Evolutionary conservation across 2,329 filamentous ascomycete genomes (phyloP).

Genomic region (Didymellaceae sp.): DNA sequence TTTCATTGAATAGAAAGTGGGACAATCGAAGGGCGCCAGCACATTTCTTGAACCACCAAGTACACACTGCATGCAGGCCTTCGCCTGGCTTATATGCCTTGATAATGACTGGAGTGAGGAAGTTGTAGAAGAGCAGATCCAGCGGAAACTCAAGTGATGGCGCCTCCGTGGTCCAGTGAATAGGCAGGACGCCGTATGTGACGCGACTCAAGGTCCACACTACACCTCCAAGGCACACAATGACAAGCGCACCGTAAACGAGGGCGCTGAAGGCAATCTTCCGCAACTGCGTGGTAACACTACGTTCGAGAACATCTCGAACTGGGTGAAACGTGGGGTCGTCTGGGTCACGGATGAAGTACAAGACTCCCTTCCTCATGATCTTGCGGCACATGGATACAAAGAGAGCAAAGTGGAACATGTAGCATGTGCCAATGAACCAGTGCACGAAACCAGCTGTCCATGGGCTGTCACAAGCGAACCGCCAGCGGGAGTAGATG

Average conservation of each 20-base stretch:
- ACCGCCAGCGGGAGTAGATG: conserved; percentile 76
- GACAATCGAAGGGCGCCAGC: conserved; percentile 81
- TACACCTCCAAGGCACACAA: conserved; percentile 91
- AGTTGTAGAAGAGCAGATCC: conserved; percentile 95
- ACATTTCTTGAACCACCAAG: conserved; percentile 94
- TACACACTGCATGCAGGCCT: conserved; percentile 82
- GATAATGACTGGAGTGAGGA: conserved; percentile 87
- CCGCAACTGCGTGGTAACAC: conserved; percentile 86
- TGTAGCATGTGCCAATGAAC: conserved; percentile 98
- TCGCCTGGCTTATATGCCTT: conserved; percentile 85
- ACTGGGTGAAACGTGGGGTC: conserved; percentile 98
- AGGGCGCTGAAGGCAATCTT: conserved; percentile 97
- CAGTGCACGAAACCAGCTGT: conserved; percentile 97
- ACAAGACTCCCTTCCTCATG: conserved; percentile 91
- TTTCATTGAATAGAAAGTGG: conserved; percentile 90
- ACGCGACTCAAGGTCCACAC: conserved; percentile 84
- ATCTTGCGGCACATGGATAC: conserved; percentile 99
- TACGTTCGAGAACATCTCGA: conserved; percentile 92
- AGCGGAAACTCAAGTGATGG: conserved; percentile 93
- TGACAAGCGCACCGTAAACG: conserved; percentile 91
- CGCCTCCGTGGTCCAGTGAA: conserved; percentile 92
- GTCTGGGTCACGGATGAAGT: conserved; percentile 97
- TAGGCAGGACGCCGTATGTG: conserved; percentile 77
- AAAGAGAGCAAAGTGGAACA: conserved; percentile 99
- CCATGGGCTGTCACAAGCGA: conserved; percentile 78